Base-by-base conservation (phyloP, 2,329 filamentous ascomycete species). In the Phyllosticta paracitricarpa region DNA sequence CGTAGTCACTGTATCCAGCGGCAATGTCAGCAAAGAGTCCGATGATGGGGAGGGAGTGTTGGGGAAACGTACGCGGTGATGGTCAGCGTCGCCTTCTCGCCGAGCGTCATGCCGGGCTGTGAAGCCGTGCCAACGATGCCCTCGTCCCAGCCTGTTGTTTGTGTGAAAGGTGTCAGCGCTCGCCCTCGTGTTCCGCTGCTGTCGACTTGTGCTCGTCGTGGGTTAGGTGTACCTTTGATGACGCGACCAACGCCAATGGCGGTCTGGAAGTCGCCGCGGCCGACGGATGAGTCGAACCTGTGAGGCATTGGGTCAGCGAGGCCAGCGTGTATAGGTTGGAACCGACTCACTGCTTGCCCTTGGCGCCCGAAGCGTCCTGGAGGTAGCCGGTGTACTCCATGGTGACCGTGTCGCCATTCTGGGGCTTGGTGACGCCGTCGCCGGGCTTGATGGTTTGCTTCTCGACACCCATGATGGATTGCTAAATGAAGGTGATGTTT, bases 361-460 rank as follows among this genome's bases (percentile, higher is more conserved):
- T 84, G 66, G 66, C 71, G 62, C 84, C 80, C 19, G 82, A 75
- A 73, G 84, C 77, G 70, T 95, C 87, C 77, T 88, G 89, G 65
- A 97, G 82, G 77, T 81, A 96, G 69, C 94, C 94, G 52, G 88
- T 94, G 82, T 97, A 97, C 77, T 94, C 85, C 72, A 97, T 96
- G 71, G 83, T 84, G 70, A 97, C 89, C 26, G 77, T 84, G 73
- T 97, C 85, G 66, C 89, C 88, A 17, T 71, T 69, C 66, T 76
- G 71, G 62, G 93, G 89, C 66, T 76, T 79, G 69, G 84, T 73
- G 62, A 81, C 80, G 62, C 79, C 78, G 69, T 82, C 81, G 70
- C 93, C 92, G 65, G 82, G 75, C 40, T 76, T 71, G 68, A 86
- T 73, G 65, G 83, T 75, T 57, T 80, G 82, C 81, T 91, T 95